These are phyloP conservation scores for Agaricus subrufescens DNA, from an alignment of 768 basidiomycete species.

Conservation along the genomic window DNA sequence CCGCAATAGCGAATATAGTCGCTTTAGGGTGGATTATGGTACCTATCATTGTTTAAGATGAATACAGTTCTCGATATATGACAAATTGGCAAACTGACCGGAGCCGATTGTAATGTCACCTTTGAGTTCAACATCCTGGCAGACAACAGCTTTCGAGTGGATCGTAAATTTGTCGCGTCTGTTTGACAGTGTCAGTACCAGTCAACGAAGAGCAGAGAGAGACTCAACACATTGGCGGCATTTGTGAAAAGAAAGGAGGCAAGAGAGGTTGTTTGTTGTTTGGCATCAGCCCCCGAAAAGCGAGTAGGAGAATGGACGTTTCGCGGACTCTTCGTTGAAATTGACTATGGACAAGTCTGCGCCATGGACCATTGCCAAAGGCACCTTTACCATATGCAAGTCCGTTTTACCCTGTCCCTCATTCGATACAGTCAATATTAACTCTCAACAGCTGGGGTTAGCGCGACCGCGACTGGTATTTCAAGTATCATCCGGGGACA, in stretches of 20 bases:
- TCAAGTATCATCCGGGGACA: constrained; percentile 43
- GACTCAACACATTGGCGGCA: constrained; percentile 35
- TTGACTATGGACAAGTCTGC: constrained; percentile 27
- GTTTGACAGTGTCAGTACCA: constrained; percentile 2
- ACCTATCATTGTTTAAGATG: constrained; percentile 33
- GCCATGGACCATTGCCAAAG: constrained; percentile 44
- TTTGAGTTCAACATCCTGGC: constrained; percentile 90
- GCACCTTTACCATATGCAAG: constrained; percentile 73
- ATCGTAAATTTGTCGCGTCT: constrained; percentile 89
- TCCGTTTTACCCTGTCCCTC: constrained; percentile 43
- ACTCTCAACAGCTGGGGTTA: constrained; percentile 44
- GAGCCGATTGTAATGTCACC: constrained; percentile 92
- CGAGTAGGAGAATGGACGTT: neutral
- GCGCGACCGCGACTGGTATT: constrained; percentile 45
- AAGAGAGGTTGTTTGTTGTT: neutral
- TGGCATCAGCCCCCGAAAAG: neutral
- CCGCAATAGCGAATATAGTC: constrained; percentile 86
- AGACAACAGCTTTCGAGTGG: constrained; percentile 86
- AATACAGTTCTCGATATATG: neutral
- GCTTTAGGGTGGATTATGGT: constrained; percentile 92
- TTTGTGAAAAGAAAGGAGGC: neutral
- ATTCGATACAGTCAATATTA: constrained; percentile 18
- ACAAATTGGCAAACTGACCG: constrained; percentile 32
- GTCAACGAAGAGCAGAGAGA: neutral
- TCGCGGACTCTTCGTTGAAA: neutral